Evolutionary conservation across 805 yeast species (phyloP).

Genomic region (Metschnikowia sp.): DNA sequence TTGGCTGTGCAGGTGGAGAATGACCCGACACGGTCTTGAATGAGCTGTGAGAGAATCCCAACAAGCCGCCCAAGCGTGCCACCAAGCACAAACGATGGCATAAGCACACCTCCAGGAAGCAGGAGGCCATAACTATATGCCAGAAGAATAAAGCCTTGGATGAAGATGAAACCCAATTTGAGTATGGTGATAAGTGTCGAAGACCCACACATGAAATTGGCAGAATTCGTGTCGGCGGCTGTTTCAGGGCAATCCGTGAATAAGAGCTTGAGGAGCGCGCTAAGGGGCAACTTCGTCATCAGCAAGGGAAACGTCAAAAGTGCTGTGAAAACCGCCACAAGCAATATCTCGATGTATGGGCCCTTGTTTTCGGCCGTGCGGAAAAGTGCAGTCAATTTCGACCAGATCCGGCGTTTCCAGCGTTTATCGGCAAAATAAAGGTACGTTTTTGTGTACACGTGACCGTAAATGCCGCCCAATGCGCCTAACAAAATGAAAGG

Average conservation of each 20-base stretch:
- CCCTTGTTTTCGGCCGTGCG: constrained; percentile 20
- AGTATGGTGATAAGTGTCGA: constrained; percentile 23
- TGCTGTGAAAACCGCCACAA: constrained; percentile 49
- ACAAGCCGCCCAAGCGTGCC: constrained; percentile 55
- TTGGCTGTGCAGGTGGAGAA: constrained; percentile 41
- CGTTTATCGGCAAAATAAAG: constrained; percentile 22
- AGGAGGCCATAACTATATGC: constrained; percentile 67
- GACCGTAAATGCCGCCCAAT: constrained; percentile 67
- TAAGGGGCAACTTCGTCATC: constrained; percentile 52
- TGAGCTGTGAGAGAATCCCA: constrained; percentile 48
- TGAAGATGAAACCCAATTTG: constrained; percentile 35
- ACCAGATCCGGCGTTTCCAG: constrained; percentile 33
- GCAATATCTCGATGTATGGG: constrained; percentile 46
- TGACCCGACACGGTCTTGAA: constrained; percentile 40
- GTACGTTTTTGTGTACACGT: constrained; percentile 48
- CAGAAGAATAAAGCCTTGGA: constrained; percentile 57
- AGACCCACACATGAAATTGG: constrained; percentile 36
- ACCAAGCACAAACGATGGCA: constrained; percentile 63
- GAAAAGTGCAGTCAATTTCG: constrained; percentile 8
- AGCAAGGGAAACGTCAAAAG: constrained; percentile 53
- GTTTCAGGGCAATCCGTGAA: constrained; percentile 61
- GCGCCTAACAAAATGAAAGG: constrained; percentile 74
- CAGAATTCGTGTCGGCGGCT: constrained; percentile 16
- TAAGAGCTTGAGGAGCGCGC: constrained; percentile 54
- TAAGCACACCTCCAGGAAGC: constrained; percentile 65